Evolutionary conservation across 805 yeast genomes (phyloP).

Genomic region (Citeromyces nyonsensis): DNA sequence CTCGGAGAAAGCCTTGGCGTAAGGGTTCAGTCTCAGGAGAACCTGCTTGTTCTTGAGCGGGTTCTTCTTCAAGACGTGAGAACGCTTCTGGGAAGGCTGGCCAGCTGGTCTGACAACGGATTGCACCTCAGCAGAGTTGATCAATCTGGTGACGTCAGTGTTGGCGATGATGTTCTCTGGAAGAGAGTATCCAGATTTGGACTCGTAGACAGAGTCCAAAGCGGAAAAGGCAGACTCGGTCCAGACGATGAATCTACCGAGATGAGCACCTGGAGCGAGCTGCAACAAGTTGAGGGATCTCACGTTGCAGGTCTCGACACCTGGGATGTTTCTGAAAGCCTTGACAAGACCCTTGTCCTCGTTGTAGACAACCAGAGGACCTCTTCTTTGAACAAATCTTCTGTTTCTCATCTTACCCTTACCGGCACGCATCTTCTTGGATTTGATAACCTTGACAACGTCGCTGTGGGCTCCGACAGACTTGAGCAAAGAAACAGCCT

Average conservation of each 20-base stretch:
- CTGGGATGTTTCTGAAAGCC: conserved; percentile 99
- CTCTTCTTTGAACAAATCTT: conserved; percentile 98
- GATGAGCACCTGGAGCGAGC: conserved; percentile 99
- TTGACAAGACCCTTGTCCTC: conserved; percentile 95
- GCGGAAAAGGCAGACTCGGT: conserved; percentile 96
- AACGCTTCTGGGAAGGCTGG: conserved; percentile 73
- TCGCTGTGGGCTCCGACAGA: conserved; percentile 98
- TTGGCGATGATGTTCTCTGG: conserved; percentile 91
- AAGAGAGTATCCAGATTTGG: conserved; percentile 82
- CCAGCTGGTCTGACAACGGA: conserved; percentile 95
- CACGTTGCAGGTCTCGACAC: conserved; percentile 95
- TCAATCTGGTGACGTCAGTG: conserved; percentile 93
- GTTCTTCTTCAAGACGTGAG: conserved; percentile 96
- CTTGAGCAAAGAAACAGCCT: conserved; percentile 95
- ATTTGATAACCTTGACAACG: conserved; percentile 93
- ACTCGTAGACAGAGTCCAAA: conserved; percentile 94
- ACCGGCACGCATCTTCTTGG: conserved; percentile 99
- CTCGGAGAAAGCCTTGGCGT: conserved; percentile 93
- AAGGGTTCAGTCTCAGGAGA: conserved; percentile 96
- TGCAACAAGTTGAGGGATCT: conserved; percentile 88
- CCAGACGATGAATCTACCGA: conserved; percentile 99
- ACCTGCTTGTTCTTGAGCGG: conserved; percentile 99
- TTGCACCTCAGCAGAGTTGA: conserved; percentile 98
- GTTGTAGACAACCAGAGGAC: conserved; percentile 97
- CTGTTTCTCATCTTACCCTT: conserved; percentile 99